These are phyloP conservation scores for Passalora sequoiae DNA, from an alignment of 2,329 filamentous ascomycete species.

Conservation along the genomic window DNA sequence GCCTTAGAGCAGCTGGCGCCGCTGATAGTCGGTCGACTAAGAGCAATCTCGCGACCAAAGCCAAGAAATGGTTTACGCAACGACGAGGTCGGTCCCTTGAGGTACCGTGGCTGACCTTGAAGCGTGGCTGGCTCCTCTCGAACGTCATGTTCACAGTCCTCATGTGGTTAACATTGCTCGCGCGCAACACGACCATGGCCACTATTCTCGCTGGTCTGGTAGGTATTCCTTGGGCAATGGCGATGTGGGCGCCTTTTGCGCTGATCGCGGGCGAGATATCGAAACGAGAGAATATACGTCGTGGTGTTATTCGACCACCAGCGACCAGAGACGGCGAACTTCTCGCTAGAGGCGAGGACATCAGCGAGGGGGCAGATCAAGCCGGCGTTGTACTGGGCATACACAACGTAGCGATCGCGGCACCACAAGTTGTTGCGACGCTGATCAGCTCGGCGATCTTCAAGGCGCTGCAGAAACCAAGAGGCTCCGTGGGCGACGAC, in stretches of 20 bases:
- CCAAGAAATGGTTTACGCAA: constrained; percentile 6
- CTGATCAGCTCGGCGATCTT: constrained; percentile 81
- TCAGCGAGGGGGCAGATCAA: constrained; percentile 60
- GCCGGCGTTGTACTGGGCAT: constrained; percentile 89
- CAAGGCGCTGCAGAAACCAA: constrained; percentile 76
- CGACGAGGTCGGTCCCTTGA: constrained; percentile 44
- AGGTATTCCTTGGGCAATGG: constrained; percentile 80
- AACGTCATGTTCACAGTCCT: constrained; percentile 76
- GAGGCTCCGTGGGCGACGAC: constrained; percentile 75
- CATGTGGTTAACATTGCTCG: constrained; percentile 80
- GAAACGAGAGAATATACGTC: constrained; percentile 65
- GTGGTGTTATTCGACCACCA: constrained; percentile 43
- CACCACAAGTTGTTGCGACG: constrained; percentile 86
- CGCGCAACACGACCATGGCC: constrained; percentile 64
- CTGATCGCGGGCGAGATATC: constrained; percentile 91
- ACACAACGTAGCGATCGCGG: constrained; percentile 90
- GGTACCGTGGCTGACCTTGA: constrained; percentile 79
- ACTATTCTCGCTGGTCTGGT: constrained; percentile 74
- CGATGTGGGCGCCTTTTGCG: constrained; percentile 91
- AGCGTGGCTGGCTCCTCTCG: constrained; percentile 78
- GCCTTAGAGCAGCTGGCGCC: constrained; percentile 2
- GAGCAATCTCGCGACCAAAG: not conserved
- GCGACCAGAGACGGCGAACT: constrained; percentile 33
- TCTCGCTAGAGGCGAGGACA: constrained; percentile 45
- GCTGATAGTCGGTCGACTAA: constrained; percentile 9